A percentile compares a stretch with the other conserved stretches of the same genome.
Conservation (phyloP, 345 rosid species). For the Salix caprea region DNA sequence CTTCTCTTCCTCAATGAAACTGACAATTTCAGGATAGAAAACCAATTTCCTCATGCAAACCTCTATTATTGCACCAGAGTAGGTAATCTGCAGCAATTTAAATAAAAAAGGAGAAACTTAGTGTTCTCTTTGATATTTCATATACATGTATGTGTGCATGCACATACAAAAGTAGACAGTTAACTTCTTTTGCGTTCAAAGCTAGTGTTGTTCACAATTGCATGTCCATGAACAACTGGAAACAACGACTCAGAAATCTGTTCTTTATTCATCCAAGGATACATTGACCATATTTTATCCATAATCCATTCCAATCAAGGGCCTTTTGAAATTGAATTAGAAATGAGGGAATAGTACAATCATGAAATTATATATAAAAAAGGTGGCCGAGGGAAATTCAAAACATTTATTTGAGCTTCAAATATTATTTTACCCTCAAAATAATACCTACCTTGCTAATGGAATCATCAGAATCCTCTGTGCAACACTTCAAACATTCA, state of each 20-base stretch:
- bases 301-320: not conserved
- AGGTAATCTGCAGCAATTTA: constrained; percentile 51
- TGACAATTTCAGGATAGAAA: constrained; percentile 86
- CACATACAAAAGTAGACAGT: not conserved
- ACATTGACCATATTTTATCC: not conserved
- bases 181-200: not conserved
- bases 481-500: constrained; percentile 92
- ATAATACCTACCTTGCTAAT: constrained; percentile 60
- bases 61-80: constrained; percentile 77
- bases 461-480: constrained; percentile 90
- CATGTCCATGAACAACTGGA: not conserved
- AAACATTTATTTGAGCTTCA: not conserved
- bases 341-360: not conserved
- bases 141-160: not conserved
- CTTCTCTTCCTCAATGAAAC: constrained; percentile 89
- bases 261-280: not conserved
- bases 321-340: not conserved
- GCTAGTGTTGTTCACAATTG: not conserved
- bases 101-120: not conserved
- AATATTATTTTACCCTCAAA: not conserved
- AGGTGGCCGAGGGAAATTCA: not conserved
- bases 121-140: not conserved
- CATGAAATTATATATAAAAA: not conserved
- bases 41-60: constrained; percentile 93
- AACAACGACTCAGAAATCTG: not conserved